Evolutionary conservation across 2,329 filamentous ascomycete species (phyloP).

Genomic region (Sporothrix brasiliensis): DNA sequence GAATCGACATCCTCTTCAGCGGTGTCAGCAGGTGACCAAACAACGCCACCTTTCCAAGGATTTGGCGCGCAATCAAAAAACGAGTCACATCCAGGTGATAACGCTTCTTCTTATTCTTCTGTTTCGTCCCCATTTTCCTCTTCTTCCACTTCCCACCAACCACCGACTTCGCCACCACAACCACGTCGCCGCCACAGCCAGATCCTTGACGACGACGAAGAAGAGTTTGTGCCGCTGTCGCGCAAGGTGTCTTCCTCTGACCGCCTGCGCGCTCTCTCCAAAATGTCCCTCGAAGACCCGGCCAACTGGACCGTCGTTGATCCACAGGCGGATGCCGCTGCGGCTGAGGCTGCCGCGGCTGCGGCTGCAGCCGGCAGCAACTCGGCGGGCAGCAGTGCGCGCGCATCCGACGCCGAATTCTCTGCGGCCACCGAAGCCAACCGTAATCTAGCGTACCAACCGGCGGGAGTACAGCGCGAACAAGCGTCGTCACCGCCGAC

Average conservation of each 20-base stretch:
- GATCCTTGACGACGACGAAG: slow-evolving; percentile 42
- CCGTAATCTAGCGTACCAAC: neutral
- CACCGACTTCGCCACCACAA: slow-evolving; percentile 20
- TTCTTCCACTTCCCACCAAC: slow-evolving; percentile 1
- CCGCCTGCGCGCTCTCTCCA: slow-evolving; percentile 44
- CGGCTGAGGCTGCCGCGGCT: neutral
- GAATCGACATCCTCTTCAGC: neutral
- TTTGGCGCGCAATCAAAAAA: slow-evolving; percentile 6
- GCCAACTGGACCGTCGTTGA: slow-evolving; percentile 45
- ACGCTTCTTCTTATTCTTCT: neutral
- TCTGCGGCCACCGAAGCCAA: neutral
- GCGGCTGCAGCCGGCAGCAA: neutral
- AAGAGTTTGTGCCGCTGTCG: slow-evolving; percentile 42
- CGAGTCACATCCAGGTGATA: neutral
- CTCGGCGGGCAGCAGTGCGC: slow-evolving; percentile 1
- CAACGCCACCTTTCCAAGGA: slow-evolving; percentile 7
- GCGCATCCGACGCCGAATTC: neutral
- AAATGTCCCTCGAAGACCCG: slow-evolving; percentile 44
- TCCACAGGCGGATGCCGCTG: slow-evolving; percentile 33
- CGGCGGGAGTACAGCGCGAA: neutral
- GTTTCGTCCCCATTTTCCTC: neutral
- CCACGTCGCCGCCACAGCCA: slow-evolving; percentile 36
- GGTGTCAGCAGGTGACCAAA: slow-evolving; percentile 4
- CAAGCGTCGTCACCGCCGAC: slow-evolving; percentile 3
- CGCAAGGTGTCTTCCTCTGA: slow-evolving; percentile 47